Evolutionary conservation across 2,329 filamentous ascomycete species (phyloP).

Genomic region (Aureobasidium sp.): DNA sequence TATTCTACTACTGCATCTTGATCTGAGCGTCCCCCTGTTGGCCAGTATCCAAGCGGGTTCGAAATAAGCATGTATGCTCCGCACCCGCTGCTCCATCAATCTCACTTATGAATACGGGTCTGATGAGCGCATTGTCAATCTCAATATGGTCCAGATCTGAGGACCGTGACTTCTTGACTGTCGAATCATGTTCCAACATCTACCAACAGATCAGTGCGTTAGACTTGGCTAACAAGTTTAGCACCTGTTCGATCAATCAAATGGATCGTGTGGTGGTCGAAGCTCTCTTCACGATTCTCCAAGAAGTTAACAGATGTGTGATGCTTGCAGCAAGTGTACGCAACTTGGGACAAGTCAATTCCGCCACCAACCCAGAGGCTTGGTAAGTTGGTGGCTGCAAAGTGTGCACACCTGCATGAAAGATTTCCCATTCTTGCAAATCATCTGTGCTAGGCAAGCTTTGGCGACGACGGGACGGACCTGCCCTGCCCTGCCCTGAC

Average conservation of each 20-base stretch:
- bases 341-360: constrained; percentile 8
- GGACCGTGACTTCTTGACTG: background rate
- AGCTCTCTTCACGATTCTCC: background rate
- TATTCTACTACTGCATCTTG: constrained; percentile 14
- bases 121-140: constrained; percentile 6
- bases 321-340: constrained; percentile 12
- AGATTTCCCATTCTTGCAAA: constrained; percentile 15
- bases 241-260: background rate
- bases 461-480: constrained; percentile 16
- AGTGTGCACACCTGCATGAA: constrained; percentile 14
- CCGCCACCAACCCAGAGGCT: constrained; percentile 9
- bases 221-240: background rate
- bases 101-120: constrained; percentile 8
- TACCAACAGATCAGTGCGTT: constrained; percentile 1
- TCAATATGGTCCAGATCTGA: constrained; percentile 11
- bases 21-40: constrained; percentile 15
- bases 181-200: constrained; percentile 9
- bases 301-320: background rate
- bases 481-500: constrained; percentile 16
- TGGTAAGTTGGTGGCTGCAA: constrained; percentile 15
- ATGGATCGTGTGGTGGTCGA: constrained; percentile 10
- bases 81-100: constrained; percentile 11
- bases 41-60: constrained; percentile 4
- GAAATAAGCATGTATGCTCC: constrained; percentile 15
- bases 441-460: constrained; percentile 14